Evolutionary conservation across 495 filamentous ascomycete species (phyloP), one percentile per base, ranked within the genome.

Genomic region (Cudoniella acicularis): DNA sequence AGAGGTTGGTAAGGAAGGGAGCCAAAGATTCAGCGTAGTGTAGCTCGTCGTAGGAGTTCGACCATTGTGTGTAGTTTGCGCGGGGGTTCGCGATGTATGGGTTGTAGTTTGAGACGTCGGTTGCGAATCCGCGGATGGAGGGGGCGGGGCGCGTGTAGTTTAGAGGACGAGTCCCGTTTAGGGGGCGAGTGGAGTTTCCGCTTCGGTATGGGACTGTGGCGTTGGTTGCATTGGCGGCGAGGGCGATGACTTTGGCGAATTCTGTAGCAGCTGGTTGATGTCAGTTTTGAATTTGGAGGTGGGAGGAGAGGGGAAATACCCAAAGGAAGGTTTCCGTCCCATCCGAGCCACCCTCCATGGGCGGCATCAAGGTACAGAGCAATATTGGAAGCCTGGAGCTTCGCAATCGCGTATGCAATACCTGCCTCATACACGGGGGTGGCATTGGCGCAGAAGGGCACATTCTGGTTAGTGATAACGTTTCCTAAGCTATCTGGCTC

Each of bases 361-460:
- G 86, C 89, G 56, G 87, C 89, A 65, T 92, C 89, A 52, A 92
- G 59, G 73, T 92, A 92, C 87, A 89, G 87, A 63, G 85, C 71
- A 58, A 91, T 87, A 73, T 91, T 90, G 63, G 81, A 79, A 13
- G 90, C 77, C 73, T 89, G 85, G 63, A 91, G 78, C 60, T 80
- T 72, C 64, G 81, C 80, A 61, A 91, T 68, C 2, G 89, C 87
- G 67, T 92, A 91, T 11, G 84, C 81, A 45, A 85, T 83, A 67
- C 86, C 81, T 48, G 85, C 82, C 61, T 84, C 78, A 74, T 91
- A 92, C 13, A 82, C 79, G 30, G 72, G 56, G 43, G 84, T 76
- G 50, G 85, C 83, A 63, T 83, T 75, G 56, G 85, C 71, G 72
- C 89, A 92, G 49, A 87, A 81, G 13, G 74, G 53, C 27, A 85